Base-by-base conservation (phyloP, 257 asterid genomes). In the Leptodermis oblonga region DNA sequence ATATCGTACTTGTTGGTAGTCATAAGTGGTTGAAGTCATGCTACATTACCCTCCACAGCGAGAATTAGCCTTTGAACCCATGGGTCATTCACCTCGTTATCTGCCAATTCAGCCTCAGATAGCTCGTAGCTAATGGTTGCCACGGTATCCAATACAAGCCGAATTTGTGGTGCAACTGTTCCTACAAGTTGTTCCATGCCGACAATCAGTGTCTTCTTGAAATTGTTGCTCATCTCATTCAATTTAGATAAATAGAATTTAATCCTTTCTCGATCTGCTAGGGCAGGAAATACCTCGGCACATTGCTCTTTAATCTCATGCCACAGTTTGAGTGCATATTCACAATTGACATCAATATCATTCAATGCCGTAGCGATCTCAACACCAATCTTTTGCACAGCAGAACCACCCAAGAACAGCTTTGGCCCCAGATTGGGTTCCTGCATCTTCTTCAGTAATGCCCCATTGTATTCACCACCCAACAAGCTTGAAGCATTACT, bases 21-120 rank as follows among this genome's bases (percentile, higher is more conserved):
- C n/a, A n/a, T n/a, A n/a, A n/a, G n/a, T n/a, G n/a, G n/a, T n/a
- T n/a, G n/a, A n/a, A n/a, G n/a, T n/a, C n/a, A n/a, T 36, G 89
- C 88, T 65, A 87, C 90, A 64, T 86, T 92, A 75, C 69, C 80
- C 74, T 88, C 98, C 49, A 88, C 97, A 70, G 84, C 86, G 78
- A 87, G 98, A 68, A 92, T 97, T 66, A 92, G 96, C 81, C 97
- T 81, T 71, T 90, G 98, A 65, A 92, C 96, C 98, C 98, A 92
- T 22, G 98, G 97, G 71, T 92, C 98, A 68, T 92, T 92, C 70
- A 90, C 88, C 87, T 92, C 98, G 53, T 90, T 88, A 66, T 92
- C 97, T 15, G 98, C 98, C 68, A 90, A 92, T 72, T 90, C 97
- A 68, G 92, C 86, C 73, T 92, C 98, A 7, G 98, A 90, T 23